phyloP scores from a whole-genome alignment of 352 stramenopile genomes.

The Globisporangium parvum region DNA sequence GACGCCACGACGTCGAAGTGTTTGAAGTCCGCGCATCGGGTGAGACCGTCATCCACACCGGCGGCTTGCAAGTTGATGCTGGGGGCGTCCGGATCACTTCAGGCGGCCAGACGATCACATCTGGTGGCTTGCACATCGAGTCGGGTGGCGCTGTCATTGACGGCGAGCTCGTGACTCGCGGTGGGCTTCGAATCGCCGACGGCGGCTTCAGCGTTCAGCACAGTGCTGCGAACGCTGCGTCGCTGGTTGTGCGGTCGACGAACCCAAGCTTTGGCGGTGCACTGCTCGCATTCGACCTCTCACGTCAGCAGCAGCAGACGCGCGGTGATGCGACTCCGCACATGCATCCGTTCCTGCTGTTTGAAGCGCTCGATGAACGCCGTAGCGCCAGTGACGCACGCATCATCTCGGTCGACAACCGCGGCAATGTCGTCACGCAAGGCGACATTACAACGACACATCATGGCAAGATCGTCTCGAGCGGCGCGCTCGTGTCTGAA shows the following conservation, averaged over 20 bases:
- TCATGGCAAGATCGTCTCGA: conserved; percentile 42
- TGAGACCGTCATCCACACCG: conserved; percentile 41
- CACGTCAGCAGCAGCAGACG: conserved; percentile 19
- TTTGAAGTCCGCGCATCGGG: conserved; percentile 59
- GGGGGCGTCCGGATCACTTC: conserved; percentile 50
- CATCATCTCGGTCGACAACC: conserved; percentile 41
- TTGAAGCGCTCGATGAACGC: conserved; percentile 26
- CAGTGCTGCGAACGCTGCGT: conserved; percentile 33
- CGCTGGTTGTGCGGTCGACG: conserved; percentile 34
- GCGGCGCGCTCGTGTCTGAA: conserved; percentile 42
- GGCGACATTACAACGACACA: conserved; percentile 42
- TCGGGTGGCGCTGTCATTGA: conserved; percentile 52
- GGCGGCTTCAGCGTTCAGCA: conserved; percentile 49
- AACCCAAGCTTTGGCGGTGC: conserved; percentile 46
- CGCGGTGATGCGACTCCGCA: background rate
- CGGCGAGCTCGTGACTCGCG: conserved; percentile 39
- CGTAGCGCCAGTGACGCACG: conserved; percentile 5
- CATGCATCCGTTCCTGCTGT: conserved; percentile 32
- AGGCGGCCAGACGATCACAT: conserved; percentile 53
- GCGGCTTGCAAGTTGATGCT: conserved; percentile 41
- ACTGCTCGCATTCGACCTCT: conserved; percentile 42
- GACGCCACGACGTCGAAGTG: conserved; percentile 19
- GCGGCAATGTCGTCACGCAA: conserved; percentile 35
- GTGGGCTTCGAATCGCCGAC: conserved; percentile 57
- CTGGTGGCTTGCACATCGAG: conserved; percentile 47